A percentile compares a stretch with the other conserved stretches of the same genome.
Evolutionary conservation across 2,329 filamentous ascomycete genomes (phyloP).

Genomic region (Fusarium nanum): DNA sequence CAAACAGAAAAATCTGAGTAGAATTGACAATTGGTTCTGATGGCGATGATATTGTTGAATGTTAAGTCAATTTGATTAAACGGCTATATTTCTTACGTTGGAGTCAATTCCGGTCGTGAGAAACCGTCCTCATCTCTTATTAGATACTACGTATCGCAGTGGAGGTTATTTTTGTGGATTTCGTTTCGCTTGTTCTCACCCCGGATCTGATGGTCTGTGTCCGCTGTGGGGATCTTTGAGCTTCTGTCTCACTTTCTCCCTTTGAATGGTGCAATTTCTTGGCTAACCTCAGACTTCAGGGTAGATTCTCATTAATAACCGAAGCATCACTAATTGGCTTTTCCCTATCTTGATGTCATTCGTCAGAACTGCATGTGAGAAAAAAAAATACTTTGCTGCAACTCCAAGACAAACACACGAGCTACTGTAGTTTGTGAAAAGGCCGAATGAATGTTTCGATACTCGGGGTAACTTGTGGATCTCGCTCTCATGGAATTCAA

Average conservation of each 20-base stretch:
- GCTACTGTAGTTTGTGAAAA: background rate
- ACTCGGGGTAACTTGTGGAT: background rate
- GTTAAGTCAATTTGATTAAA: background rate
- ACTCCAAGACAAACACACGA: background rate
- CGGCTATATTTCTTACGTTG: background rate
- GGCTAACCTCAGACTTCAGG: background rate
- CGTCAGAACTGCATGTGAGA: background rate
- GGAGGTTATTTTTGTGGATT: slow-evolving; percentile 38
- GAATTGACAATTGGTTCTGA: background rate
- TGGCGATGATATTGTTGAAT: background rate
- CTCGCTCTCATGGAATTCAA: background rate
- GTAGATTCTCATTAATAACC: background rate
- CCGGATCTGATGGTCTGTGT: slow-evolving; percentile 39
- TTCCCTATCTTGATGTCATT: background rate
- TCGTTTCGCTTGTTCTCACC: slow-evolving; percentile 35
- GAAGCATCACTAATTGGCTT: background rate
- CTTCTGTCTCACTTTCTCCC: slow-evolving; percentile 24
- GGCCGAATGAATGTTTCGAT: background rate
- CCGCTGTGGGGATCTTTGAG: slow-evolving; percentile 9
- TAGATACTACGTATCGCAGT: background rate
- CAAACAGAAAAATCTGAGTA: background rate
- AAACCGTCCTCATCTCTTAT: background rate
- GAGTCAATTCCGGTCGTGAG: background rate
- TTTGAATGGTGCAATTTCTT: slow-evolving; percentile 6
- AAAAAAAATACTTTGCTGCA: background rate